A percentile compares a stretch with the other conserved stretches of the same genome.
Evolutionary conservation across 768 basidiomycete genomes (phyloP).

Genomic region (Boletus insuetus): DNA sequence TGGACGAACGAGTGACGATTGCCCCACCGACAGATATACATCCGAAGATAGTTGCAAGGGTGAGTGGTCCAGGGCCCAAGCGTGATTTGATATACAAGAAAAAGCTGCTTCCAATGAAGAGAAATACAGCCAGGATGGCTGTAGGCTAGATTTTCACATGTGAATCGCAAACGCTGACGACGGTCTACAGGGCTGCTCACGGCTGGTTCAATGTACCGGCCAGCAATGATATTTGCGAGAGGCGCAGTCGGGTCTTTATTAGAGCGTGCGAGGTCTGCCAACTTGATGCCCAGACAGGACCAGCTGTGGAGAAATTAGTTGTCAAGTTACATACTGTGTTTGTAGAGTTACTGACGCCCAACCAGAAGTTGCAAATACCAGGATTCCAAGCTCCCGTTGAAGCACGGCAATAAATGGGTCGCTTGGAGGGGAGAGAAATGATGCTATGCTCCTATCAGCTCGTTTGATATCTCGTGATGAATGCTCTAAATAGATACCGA

Average conservation of each 20-base stretch:
- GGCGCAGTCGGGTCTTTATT: slow-evolving; percentile 40
- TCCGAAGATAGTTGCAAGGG: slow-evolving; percentile 52
- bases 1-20: neutral
- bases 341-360: slow-evolving; percentile 58
- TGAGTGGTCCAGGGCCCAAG: slow-evolving; percentile 61
- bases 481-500: slow-evolving; percentile 40
- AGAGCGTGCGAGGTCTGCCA: slow-evolving; percentile 56
- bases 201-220: slow-evolving; percentile 53
- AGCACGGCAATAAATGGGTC: slow-evolving; percentile 68
- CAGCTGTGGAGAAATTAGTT: slow-evolving; percentile 42
- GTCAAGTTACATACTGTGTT: neutral
- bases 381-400: slow-evolving; percentile 59
- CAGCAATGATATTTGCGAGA: slow-evolving; percentile 41
- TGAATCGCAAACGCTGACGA: neutral
- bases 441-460: slow-evolving; percentile 36
- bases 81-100: slow-evolving; percentile 60
- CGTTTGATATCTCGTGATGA: neutral
- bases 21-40: slow-evolving; percentile 56
- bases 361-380: slow-evolving; percentile 44
- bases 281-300: slow-evolving; percentile 60
- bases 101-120: slow-evolving; percentile 56
- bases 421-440: slow-evolving; percentile 62
- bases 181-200: slow-evolving; percentile 23
- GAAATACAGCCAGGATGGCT: slow-evolving; percentile 46
- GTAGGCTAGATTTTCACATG: slow-evolving; percentile 39